phyloP scores from a whole-genome alignment of 2,329 filamentous ascomycete species.

The Amylocarpus encephaloides region DNA sequence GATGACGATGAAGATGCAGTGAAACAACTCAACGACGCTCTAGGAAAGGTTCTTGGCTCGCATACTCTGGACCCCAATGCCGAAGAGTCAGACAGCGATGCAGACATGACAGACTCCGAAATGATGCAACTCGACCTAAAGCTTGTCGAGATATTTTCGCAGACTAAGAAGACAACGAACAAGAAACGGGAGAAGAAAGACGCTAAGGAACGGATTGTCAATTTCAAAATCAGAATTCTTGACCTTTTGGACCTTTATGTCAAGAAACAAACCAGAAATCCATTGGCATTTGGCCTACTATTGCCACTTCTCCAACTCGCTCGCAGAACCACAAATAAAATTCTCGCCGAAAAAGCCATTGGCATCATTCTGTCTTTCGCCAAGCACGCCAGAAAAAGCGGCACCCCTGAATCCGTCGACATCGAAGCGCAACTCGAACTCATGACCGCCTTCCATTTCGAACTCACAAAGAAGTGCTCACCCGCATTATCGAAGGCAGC shows the following conservation, averaged over 20 bases:
- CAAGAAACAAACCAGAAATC: slow-evolving; percentile 66
- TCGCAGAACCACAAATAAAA: slow-evolving; percentile 68
- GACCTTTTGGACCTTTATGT: slow-evolving; percentile 83
- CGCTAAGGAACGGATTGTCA: slow-evolving; percentile 80
- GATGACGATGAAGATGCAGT: slow-evolving; percentile 35
- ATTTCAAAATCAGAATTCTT: slow-evolving; percentile 91
- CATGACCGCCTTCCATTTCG: slow-evolving; percentile 61
- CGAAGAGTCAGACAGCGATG: slow-evolving; percentile 54
- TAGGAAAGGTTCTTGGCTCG: slow-evolving; percentile 72
- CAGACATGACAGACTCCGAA: slow-evolving; percentile 90
- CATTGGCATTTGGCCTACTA: slow-evolving; percentile 62
- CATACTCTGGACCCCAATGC: slow-evolving; percentile 55
- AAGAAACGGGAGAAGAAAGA: slow-evolving; percentile 82
- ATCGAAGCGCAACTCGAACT: slow-evolving; percentile 40
- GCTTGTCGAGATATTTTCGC: slow-evolving; percentile 77
- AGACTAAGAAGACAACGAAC: slow-evolving; percentile 58
- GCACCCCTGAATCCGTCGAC: slow-evolving; percentile 38
- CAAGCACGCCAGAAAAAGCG: slow-evolving; percentile 53
- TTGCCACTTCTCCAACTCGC: slow-evolving; percentile 71
- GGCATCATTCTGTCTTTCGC: slow-evolving; percentile 68
- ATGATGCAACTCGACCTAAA: slow-evolving; percentile 87
- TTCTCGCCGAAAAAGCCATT: slow-evolving; percentile 66
- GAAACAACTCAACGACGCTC: slow-evolving; percentile 56
- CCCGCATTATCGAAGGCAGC: slow-evolving; percentile 69
- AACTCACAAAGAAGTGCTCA: slow-evolving; percentile 55